A percentile compares a stretch with the other conserved stretches of the same genome.
These are phyloP conservation scores for Ascochyta koolunga DNA, from an alignment of 2,329 filamentous ascomycete genomes.

Conservation along the genomic window DNA sequence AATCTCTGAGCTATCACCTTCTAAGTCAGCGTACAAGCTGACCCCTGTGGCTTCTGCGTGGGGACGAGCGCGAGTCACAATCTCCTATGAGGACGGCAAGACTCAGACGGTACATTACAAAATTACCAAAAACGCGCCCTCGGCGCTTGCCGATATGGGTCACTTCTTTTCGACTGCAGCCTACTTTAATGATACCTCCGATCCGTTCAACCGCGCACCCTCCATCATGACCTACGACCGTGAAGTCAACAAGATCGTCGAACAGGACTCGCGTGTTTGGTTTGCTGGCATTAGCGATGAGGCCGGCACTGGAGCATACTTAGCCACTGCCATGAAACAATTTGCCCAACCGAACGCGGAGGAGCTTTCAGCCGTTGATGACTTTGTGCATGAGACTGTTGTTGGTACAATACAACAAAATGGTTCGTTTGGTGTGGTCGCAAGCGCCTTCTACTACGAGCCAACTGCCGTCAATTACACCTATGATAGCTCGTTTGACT, in stretches of 20 bases:
- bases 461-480: conserved; percentile 51
- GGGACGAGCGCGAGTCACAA: conserved; percentile 57
- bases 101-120: conserved; percentile 64
- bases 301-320: conserved; percentile 62
- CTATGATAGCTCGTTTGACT: conserved; percentile 55
- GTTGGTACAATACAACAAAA: conserved; percentile 54
- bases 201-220: conserved; percentile 61
- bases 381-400: conserved; percentile 59
- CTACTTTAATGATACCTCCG: conserved; percentile 58
- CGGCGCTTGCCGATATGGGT: conserved; percentile 56
- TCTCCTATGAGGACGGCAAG: conserved; percentile 57
- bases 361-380: conserved; percentile 61
- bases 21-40: conserved; percentile 50
- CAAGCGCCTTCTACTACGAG: conserved; percentile 65
- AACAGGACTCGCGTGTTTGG: conserved; percentile 61
- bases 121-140: conserved; percentile 56
- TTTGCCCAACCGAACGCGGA: conserved; percentile 55
- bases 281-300: conserved; percentile 66
- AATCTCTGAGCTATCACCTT: conserved; percentile 35
- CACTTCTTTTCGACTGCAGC: conserved; percentile 61
- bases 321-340: conserved; percentile 63
- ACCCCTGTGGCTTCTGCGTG: conserved; percentile 53
- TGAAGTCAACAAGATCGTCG: conserved; percentile 39
- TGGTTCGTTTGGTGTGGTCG: conserved; percentile 56
- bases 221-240: conserved; percentile 64